Evolutionary conservation across 257 asterid species (phyloP).

Genomic region (Scutellaria galericulata): DNA sequence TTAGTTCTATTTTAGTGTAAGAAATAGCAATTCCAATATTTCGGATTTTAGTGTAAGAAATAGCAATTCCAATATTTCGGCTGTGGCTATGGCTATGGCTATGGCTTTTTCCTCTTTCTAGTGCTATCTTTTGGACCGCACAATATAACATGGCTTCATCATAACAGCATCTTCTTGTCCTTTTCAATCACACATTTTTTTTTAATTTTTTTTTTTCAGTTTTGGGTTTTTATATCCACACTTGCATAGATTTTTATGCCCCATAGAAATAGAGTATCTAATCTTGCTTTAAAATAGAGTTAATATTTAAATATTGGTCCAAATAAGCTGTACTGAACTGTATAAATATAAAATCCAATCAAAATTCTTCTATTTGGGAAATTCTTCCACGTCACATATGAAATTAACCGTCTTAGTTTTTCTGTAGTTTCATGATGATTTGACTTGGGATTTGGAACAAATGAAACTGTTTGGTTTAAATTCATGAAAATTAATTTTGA

Average conservation of each 20-base stretch:
- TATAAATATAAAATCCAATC: too few relatives aligned
- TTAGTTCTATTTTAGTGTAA: neutral
- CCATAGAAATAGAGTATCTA: neutral
- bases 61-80: constrained; percentile 26
- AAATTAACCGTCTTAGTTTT: too few relatives aligned
- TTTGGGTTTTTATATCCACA: neutral
- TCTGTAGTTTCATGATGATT: too few relatives aligned
- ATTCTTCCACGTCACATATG: too few relatives aligned
- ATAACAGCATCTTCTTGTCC: constrained; percentile 18
- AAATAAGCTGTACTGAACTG: too few relatives aligned
- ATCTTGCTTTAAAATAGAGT: neutral
- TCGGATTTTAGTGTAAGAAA: too few relatives aligned
- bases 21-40: constrained; percentile 12
- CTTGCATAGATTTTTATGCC: neutral
- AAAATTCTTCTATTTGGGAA: too few relatives aligned
- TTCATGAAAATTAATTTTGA: too few relatives aligned
- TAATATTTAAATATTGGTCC: too few relatives aligned
- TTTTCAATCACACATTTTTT: neutral
- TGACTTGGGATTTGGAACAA: too few relatives aligned
- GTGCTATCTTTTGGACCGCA: constrained; percentile 29
- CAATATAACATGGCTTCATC: constrained; percentile 16
- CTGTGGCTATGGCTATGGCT: constrained; percentile 6
- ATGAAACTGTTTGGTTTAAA: too few relatives aligned
- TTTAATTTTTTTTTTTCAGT: neutral
- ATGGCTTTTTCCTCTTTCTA: neutral